These are phyloP conservation scores for Herpotrichia juniperi DNA, from an alignment of 2,329 filamentous ascomycete species.

Conservation along the genomic window DNA sequence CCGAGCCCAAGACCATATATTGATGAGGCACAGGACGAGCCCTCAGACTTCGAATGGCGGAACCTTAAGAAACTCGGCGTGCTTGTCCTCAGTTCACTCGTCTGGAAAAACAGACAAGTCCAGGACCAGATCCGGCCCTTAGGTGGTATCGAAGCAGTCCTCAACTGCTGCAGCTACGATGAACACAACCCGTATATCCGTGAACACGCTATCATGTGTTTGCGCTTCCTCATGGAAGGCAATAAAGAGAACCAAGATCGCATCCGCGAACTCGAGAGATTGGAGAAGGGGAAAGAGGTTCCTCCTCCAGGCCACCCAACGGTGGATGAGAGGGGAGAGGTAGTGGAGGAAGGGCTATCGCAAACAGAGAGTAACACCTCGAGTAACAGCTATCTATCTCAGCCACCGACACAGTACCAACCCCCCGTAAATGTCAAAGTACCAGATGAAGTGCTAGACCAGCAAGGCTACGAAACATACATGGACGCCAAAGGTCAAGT, in stretches of 20 bases:
- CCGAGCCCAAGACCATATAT: constrained; percentile 56
- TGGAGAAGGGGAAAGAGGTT: constrained; percentile 26
- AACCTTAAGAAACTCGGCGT: constrained; percentile 94
- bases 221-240: constrained; percentile 67
- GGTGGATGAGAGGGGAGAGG: too few relatives aligned
- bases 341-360: too few relatives aligned
- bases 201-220: constrained; percentile 70
- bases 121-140: constrained; percentile 87
- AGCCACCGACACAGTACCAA: constrained; percentile 10
- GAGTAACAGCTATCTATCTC: constrained; percentile 3
- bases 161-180: constrained; percentile 90
- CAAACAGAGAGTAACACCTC: too few relatives aligned
- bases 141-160: constrained; percentile 83
- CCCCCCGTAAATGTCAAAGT: constrained; percentile 42
- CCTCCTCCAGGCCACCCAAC: constrained; percentile 17
- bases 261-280: constrained; percentile 64
- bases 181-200: constrained; percentile 94
- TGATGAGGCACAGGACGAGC: constrained; percentile 59
- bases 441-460: constrained; percentile 55
- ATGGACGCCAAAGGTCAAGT: constrained; percentile 57
- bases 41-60: constrained; percentile 71
- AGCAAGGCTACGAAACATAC: constrained; percentile 57
- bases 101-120: constrained; percentile 84
- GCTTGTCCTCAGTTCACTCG: constrained; percentile 83
- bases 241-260: constrained; percentile 75